A percentile compares a stretch with the other conserved stretches of the same genome.
phyloP scores from a whole-genome alignment of 163 green algal genomes.

The Chlamydomonas reinhardtii region DNA sequence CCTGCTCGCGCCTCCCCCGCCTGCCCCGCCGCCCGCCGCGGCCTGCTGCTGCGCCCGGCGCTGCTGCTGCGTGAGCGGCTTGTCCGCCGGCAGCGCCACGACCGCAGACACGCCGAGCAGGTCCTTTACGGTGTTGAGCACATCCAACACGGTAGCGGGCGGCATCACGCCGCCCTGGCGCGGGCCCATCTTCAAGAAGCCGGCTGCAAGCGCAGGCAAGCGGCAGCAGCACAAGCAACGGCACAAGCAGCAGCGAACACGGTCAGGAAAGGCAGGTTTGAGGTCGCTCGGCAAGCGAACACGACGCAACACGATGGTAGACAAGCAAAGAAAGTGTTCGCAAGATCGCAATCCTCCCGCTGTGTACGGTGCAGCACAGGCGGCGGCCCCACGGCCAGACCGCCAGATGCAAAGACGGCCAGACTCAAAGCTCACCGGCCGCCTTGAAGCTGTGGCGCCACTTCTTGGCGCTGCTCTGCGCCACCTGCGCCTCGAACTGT shows the following conservation, averaged over 20 bases:
- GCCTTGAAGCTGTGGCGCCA: constrained; percentile 48
- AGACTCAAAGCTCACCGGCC: constrained; percentile 16
- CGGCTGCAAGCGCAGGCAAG: not conserved
- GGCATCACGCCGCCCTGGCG: constrained; percentile 41
- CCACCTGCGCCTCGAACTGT: constrained; percentile 41
- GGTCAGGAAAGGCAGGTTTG: too few species aligned
- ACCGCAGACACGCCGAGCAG: constrained; percentile 19
- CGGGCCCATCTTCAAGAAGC: constrained; percentile 45
- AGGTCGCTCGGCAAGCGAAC: too few species aligned
- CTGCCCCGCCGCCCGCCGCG: not conserved
- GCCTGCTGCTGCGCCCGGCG: constrained; percentile 4
- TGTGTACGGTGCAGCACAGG: too few species aligned
- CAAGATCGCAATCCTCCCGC: too few species aligned
- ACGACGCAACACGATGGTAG: too few species aligned
- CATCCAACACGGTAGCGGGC: constrained; percentile 36
- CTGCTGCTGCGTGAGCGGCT: constrained; percentile 49
- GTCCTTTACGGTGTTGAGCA: constrained; percentile 42
- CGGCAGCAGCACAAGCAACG: too few species aligned
- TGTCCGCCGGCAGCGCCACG: constrained; percentile 28
- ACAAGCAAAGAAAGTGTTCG: too few species aligned
- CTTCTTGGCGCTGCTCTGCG: constrained; percentile 46
- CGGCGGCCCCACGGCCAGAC: too few species aligned
- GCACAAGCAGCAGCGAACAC: too few species aligned
- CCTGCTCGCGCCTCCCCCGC: not conserved
- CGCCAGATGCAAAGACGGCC: too few species aligned